Evolutionary conservation across 164 flowering plant genomes (phyloP), one percentile per base, ranked within the genome.

Genomic region (Berberis vulgaris): DNA sequence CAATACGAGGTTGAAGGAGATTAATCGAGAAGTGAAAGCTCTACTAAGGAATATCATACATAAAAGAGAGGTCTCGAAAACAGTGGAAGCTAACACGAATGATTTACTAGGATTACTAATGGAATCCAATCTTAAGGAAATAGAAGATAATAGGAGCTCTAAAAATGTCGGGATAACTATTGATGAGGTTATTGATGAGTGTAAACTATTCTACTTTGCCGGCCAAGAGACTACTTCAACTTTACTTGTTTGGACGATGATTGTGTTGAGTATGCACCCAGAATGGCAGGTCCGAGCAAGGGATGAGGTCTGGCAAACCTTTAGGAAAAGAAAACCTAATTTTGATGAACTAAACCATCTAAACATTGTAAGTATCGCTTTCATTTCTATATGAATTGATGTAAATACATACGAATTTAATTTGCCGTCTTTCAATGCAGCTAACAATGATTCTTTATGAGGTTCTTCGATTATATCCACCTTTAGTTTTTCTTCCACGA

Each of bases 51-150:
- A 57, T 2, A 63, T 67, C 41, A 72, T 72, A 42, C 8, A 55
- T 3, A 67, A 64, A 57, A 63, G 64, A 64, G 68, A 67, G 39
- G 70, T 50, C 8, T 57, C 64, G 45, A 60, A 64, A 44, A 41
- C 41, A 8, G 65, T 61, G 9, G 54, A 50, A 13, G 56, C 61
- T 5, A 57, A 43, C 41, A 66, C 13, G 7, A 55, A 67, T 42
- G 71, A 60, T 39, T 60, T 72, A 45, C 43, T 72, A 49, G 71
- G 75, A n/a, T 45, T 72, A 46, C 46, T 68, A 44, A 13, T 68
- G 58, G 65, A 67, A 43, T 72, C 68, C 6, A 68, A 64, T 53
- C 12, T n/a, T 39, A 40, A 46, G 49, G 70, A 67, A n/a, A 60
- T 52, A 3, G 9, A 67, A 54, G 67, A 64, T 42, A 10, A 45